Base-by-base conservation (phyloP, 2,329 filamentous ascomycete species). In the Fusarium coffeatum region DNA sequence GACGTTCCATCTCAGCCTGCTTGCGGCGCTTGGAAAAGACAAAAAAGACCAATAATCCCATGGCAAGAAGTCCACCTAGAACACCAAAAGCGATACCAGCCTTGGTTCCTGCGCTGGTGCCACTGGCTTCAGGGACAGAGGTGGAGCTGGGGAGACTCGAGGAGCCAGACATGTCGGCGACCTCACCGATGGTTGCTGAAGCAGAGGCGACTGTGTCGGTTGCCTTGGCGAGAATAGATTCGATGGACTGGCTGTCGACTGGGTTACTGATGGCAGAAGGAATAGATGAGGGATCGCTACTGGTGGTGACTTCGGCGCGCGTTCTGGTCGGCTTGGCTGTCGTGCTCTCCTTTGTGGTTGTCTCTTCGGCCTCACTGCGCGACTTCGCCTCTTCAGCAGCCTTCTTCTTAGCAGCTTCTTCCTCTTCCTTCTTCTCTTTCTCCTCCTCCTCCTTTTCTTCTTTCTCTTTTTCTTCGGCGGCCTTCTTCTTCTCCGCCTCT, bases 61-160 rank as follows among this genome's bases (percentile, higher is more conserved):
- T 78, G 4, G 90, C 80, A 32, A 90, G 87, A 27, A 97, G 74
- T 50, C 88, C 88, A 9, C 91, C 84, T 32, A 98, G 81, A 49
- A 97, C 88, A 75, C 94, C 94, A 77, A 98, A 90, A 8, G 91
- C 93, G 66, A 98, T 87, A 64, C 96, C 96, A 45, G 93, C 94
- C 80, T 93, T 96, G 43, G 81, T 78, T 30, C 81, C 86, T 11
- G 79, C 66, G 49, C 74, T 78, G 37, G 70, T 74, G 10, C 69
- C 50, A 6, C 73, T 61, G 6, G 69, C 60, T 20, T 71, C 59
- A 7, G 74, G 59, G 8, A 72, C 72, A 37, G 72, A 61, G 28
- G 70, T 70, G n/a, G 68, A 64, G 30, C 72, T 69, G 18, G 66
- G 72, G 13, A 68, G 46, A 27, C 72, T 61, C 15, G 70, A 65